Conservation (phyloP, 495 filamentous ascomycete species). For the Cairneyella variabilis region DNA sequence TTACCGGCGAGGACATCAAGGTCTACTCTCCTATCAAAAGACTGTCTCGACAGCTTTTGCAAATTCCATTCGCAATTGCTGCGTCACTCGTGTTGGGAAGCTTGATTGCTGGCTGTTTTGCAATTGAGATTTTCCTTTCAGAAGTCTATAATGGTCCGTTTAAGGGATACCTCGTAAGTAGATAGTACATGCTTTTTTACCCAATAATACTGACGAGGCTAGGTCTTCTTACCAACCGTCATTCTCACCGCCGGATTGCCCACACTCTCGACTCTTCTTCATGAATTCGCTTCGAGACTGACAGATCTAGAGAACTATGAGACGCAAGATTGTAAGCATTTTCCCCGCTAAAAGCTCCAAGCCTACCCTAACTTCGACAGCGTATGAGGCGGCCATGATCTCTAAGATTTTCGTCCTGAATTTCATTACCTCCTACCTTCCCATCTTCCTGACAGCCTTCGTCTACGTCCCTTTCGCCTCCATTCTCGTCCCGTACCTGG, state of each 20-base stretch:
- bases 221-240: slow-evolving; percentile 87
- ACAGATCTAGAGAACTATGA: slow-evolving; percentile 93
- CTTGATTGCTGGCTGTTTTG: slow-evolving; percentile 83
- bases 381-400: slow-evolving; percentile 75
- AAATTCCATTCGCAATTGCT: slow-evolving; percentile 82
- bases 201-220: slow-evolving; percentile 29
- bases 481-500: slow-evolving; percentile 82
- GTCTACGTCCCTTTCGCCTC: slow-evolving; percentile 94
- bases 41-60: slow-evolving; percentile 72
- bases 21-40: slow-evolving; percentile 77
- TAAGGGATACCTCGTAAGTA: slow-evolving; percentile 70
- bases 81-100: slow-evolving; percentile 67
- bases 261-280: slow-evolving; percentile 71
- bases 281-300: slow-evolving; percentile 69
- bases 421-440: slow-evolving; percentile 94
- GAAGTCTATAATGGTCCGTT: slow-evolving; percentile 92
- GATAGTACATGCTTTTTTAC: background rate
- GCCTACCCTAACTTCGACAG: slow-evolving; percentile 6
- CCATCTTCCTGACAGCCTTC: slow-evolving; percentile 90
- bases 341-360: background rate
- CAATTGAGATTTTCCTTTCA: slow-evolving; percentile 92
- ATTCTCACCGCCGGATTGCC: slow-evolving; percentile 80
- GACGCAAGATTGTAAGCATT: slow-evolving; percentile 56
- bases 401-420: slow-evolving; percentile 94
- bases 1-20: slow-evolving; percentile 78